Evolutionary conservation across 2,329 filamentous ascomycete genomes (phyloP).

Genomic region (Trichoderma sp.): DNA sequence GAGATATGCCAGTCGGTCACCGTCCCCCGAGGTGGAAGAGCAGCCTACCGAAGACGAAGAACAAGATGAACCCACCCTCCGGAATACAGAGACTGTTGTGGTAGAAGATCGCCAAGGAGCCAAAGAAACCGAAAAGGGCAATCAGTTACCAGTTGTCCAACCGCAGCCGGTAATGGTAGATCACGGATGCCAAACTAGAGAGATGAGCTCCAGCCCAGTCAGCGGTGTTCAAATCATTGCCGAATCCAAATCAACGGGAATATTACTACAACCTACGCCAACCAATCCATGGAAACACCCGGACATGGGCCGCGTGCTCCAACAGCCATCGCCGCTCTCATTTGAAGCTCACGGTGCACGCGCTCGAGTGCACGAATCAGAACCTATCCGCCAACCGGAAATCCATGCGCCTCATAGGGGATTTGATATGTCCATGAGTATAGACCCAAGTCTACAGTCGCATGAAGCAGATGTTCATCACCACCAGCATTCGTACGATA

Average conservation of each 20-base stretch:
- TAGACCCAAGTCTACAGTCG: slow-evolving; percentile 28
- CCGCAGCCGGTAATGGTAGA: slow-evolving; percentile 38
- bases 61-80: slow-evolving; percentile 7
- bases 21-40: slow-evolving; percentile 62
- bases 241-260: slow-evolving; percentile 30
- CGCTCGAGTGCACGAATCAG: slow-evolving; percentile 15
- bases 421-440: slow-evolving; percentile 19
- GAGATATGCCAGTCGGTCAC: slow-evolving; percentile 72
- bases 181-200: slow-evolving; percentile 40
- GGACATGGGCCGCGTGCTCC: not conserved
- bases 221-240: slow-evolving; percentile 35
- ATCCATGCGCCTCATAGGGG: not conserved
- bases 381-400: not conserved
- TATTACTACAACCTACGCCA: slow-evolving; percentile 26
- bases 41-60: slow-evolving; percentile 32
- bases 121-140: not conserved
- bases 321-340: slow-evolving; percentile 26
- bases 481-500: not conserved
- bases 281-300: slow-evolving; percentile 17
- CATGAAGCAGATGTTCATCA: slow-evolving; percentile 4
- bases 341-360: slow-evolving; percentile 28
- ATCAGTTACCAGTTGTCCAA: slow-evolving; percentile 27
- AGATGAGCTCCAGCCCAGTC: slow-evolving; percentile 35
- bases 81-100: slow-evolving; percentile 25
- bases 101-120: slow-evolving; percentile 8